Conservation (phyloP, 345 rosid genomes). For the Eucalyptus sideroxylon region DNA sequence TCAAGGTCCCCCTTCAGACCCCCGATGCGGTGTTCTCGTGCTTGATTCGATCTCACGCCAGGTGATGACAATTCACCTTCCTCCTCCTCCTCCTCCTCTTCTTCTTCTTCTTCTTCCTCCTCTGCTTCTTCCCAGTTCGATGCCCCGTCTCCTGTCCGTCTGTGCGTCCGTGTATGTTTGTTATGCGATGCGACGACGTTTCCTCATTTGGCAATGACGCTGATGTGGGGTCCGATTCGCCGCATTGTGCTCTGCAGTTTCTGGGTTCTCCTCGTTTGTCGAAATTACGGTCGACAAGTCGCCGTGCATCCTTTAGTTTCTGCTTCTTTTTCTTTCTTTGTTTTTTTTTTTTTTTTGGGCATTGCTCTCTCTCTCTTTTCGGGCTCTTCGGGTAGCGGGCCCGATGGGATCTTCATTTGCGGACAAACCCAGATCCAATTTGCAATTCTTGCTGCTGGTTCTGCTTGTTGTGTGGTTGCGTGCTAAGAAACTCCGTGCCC, state of each 20-base stretch:
- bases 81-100: neutral
- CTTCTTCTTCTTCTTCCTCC: neutral
- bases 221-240: neutral
- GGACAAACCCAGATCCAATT: neutral
- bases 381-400: neutral
- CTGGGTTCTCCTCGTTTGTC: neutral
- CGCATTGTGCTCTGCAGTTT: neutral
- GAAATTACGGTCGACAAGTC: neutral
- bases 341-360: neutral
- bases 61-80: neutral
- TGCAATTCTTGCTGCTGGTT: neutral
- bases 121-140: neutral
- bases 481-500: neutral
- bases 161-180: neutral
- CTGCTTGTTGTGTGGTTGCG: neutral
- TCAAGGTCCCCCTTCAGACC: neutral
- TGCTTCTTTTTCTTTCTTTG: neutral
- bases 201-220: neutral
- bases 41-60: neutral
- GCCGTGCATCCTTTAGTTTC: neutral
- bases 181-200: neutral
- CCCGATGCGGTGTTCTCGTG: neutral
- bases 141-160: neutral
- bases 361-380: neutral
- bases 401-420: neutral